Evolutionary conservation across 495 filamentous ascomycete species (phyloP).

Genomic region (Evernia prunastri): DNA sequence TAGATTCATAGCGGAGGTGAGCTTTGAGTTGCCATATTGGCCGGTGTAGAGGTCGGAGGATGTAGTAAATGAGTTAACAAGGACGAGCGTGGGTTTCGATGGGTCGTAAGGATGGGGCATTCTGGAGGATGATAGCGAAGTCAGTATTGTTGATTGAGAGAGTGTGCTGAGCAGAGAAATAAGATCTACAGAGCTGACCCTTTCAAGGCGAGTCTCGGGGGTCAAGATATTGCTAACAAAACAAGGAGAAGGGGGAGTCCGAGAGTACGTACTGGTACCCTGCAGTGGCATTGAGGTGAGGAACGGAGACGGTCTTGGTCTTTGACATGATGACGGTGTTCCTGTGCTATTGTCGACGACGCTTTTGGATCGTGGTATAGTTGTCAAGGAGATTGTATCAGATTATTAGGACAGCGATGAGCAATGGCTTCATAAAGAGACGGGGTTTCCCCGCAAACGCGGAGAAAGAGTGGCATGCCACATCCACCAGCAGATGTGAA

Average conservation of each 20-base stretch:
- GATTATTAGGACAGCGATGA: not conserved
- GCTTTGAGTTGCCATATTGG: conserved; percentile 29
- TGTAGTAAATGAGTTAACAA: conserved; percentile 37
- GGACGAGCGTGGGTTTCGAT: conserved; percentile 35
- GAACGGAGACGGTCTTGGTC: conserved; percentile 31
- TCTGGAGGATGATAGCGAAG: conserved; percentile 18
- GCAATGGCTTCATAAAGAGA: not conserved
- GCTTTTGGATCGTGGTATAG: not conserved
- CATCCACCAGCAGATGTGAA: not conserved
- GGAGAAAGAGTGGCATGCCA: conserved; percentile 6
- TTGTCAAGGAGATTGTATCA: not conserved
- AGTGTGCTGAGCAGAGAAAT: conserved; percentile 31
- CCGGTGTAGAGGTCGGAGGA: conserved; percentile 30
- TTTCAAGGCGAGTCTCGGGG: conserved; percentile 6
- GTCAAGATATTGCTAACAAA: conserved; percentile 3
- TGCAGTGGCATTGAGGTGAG: conserved; percentile 36
- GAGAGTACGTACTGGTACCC: conserved; percentile 27
- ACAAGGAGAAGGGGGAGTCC: not conserved
- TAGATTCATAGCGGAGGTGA: conserved; percentile 38
- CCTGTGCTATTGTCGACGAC: not conserved
- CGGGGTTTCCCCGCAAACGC: conserved; percentile 9
- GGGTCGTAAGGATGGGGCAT: conserved; percentile 33
- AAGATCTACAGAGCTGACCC: conserved; percentile 31
- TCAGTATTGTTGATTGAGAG: not conserved
- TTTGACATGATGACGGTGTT: conserved; percentile 16